Percentiles rank a stretch among this genome's conserved stretches.
These are phyloP conservation scores for Acanthamoeba rhysodes DNA, from an alignment of 208 protist species.

Conservation along the genomic window DNA sequence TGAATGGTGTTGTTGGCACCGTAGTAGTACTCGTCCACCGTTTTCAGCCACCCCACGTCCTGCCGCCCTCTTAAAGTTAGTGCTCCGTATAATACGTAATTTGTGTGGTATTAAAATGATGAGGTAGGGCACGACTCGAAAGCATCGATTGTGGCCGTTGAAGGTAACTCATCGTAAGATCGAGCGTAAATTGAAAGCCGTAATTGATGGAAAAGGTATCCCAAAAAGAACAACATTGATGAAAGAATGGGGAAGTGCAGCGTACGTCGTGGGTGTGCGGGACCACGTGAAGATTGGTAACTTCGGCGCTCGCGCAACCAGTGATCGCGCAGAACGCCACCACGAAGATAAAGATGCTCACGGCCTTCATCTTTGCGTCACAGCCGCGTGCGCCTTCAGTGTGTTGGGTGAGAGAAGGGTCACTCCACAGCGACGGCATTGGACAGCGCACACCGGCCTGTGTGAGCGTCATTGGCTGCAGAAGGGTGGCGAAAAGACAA, in stretches of 20 bases:
- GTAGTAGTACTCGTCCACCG: conserved; percentile 85
- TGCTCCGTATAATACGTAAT: too few relatives aligned
- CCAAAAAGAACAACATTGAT: neutral
- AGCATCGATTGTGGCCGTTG: too few relatives aligned
- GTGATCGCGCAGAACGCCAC: neutral
- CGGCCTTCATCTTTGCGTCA: neutral
- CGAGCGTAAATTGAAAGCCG: neutral
- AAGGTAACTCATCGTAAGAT: too few relatives aligned
- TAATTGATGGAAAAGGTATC: neutral
- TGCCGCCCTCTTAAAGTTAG: neutral
- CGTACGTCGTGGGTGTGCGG: conserved; percentile 75
- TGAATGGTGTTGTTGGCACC: conserved; percentile 85
- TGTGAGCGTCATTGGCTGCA: too few relatives aligned
- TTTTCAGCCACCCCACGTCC: conserved; percentile 85
- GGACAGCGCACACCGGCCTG: too few relatives aligned
- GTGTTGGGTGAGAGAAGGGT: too few relatives aligned
- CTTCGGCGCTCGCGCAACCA: neutral
- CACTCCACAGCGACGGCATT: too few relatives aligned
- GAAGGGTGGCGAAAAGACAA: too few relatives aligned
- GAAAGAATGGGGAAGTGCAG: neutral
- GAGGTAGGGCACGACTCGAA: too few relatives aligned
- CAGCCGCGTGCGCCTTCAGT: too few relatives aligned
- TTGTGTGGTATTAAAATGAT: too few relatives aligned
- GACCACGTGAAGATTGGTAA: conserved; percentile 61
- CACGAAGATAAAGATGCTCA: neutral